These are phyloP conservation scores for Byssothecium circinans DNA, from an alignment of 2,329 filamentous ascomycete species.

Conservation along the genomic window DNA sequence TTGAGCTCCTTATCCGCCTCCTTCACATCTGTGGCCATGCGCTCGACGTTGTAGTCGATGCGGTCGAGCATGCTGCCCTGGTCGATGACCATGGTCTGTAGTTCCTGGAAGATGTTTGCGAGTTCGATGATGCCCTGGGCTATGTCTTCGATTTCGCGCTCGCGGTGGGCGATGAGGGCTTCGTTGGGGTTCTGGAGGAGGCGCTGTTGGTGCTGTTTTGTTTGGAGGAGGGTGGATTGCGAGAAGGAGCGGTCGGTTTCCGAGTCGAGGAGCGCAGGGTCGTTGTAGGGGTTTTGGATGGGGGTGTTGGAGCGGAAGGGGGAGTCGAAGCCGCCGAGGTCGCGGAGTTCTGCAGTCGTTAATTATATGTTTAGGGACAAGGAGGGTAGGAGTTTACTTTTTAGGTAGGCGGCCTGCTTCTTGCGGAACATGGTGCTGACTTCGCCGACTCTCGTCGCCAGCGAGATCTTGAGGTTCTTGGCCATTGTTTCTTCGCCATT, in stretches of 20 bases:
- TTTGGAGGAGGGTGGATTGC: slow-evolving; percentile 82
- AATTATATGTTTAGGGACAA: slow-evolving; percentile 7
- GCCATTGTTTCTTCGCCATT: slow-evolving; percentile 93
- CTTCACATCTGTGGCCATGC: slow-evolving; percentile 92
- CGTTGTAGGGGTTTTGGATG: slow-evolving; percentile 68
- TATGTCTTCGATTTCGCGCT: slow-evolving; percentile 96
- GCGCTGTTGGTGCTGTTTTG: slow-evolving; percentile 57
- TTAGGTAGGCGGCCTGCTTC: slow-evolving; percentile 95
- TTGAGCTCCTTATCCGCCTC: slow-evolving; percentile 89
- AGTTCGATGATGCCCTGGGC: slow-evolving; percentile 97
- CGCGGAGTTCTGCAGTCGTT: slow-evolving; percentile 43
- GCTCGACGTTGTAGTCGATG: slow-evolving; percentile 85
- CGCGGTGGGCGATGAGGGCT: slow-evolving; percentile 81
- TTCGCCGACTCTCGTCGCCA: slow-evolving; percentile 86
- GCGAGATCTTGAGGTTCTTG: slow-evolving; percentile 88
- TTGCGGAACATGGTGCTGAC: slow-evolving; percentile 91
- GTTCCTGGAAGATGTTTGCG: slow-evolving; percentile 92
- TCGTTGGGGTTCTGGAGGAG: slow-evolving; percentile 70
- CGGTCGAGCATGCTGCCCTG: slow-evolving; percentile 56
- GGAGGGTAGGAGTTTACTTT: slow-evolving; percentile 63
- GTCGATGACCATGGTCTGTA: slow-evolving; percentile 81
- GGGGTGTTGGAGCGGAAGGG: slow-evolving; percentile 50
- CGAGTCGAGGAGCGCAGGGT: slow-evolving; percentile 83
- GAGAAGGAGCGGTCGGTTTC: slow-evolving; percentile 92
- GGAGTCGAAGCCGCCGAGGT: slow-evolving; percentile 52